Evolutionary conservation across 108 stramenopile species (phyloP).

Genomic region (Skeletonema menzelii): DNA sequence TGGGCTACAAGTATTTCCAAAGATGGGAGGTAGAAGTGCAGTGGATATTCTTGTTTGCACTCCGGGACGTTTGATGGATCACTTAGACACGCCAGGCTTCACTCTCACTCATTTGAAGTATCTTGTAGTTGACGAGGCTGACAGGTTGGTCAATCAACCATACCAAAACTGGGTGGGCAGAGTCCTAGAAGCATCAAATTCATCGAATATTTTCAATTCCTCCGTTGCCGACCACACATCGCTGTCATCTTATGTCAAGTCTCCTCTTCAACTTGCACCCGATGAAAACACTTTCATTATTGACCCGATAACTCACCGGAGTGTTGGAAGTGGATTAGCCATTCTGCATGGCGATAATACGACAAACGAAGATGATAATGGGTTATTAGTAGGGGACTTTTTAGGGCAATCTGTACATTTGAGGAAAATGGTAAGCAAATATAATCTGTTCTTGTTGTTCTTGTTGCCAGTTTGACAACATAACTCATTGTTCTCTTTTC

Average conservation of each 20-base stretch:
- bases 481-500: constrained; percentile 46
- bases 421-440: constrained; percentile 32
- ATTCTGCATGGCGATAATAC: constrained; percentile 2
- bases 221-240: neutral
- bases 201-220: constrained; percentile 22
- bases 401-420: constrained; percentile 33
- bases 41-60: constrained; percentile 96
- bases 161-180: constrained; percentile 93
- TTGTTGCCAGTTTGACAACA: neutral
- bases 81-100: constrained; percentile 94
- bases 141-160: constrained; percentile 88
- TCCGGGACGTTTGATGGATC: constrained; percentile 92
- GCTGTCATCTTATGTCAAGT: constrained; percentile 34
- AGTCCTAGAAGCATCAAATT: constrained; percentile 65
- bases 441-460: neutral
- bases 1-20: constrained; percentile 31
- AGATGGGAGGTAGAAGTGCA: constrained; percentile 44
- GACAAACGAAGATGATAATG: constrained; percentile 5
- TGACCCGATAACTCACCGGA: constrained; percentile 56
- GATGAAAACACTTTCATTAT: constrained; percentile 32
- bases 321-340: constrained; percentile 29
- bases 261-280: constrained; percentile 34
- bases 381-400: constrained; percentile 9
- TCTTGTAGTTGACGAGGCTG: constrained; percentile 95
- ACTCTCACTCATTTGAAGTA: constrained; percentile 89